These are phyloP conservation scores for Eimeria acervulina DNA, from an alignment of 169 alveolate genomes.

Conservation along the genomic window DNA sequence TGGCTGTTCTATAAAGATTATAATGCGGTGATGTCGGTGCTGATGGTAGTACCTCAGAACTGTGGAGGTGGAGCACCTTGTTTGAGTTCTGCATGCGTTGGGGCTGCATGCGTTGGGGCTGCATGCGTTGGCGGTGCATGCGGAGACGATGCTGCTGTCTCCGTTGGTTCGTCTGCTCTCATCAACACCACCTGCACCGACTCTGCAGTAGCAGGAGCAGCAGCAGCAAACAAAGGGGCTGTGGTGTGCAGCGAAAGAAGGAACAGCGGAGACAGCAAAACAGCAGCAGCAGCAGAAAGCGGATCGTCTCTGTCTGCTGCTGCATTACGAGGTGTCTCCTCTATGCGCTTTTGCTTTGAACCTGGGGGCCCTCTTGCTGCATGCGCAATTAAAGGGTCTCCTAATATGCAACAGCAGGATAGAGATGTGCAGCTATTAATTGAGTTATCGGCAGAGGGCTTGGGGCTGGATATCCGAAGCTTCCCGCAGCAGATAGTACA, in stretches of 20 bases:
- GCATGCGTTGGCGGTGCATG: background rate
- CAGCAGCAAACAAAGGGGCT: no score
- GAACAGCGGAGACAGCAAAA: no score
- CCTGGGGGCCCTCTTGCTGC: background rate
- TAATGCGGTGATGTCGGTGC: background rate
- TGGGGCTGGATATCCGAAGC: conserved; percentile 54
- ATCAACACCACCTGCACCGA: no score
- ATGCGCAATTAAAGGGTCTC: background rate
- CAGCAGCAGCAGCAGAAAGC: no score
- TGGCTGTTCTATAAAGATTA: background rate
- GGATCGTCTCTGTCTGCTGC: no score
- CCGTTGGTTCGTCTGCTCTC: no score
- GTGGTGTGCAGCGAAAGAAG: no score
- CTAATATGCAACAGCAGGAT: background rate
- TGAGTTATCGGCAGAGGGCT: background rate
- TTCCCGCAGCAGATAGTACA: conserved; percentile 41
- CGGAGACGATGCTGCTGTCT: background rate
- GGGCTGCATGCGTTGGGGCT: background rate
- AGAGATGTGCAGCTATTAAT: conserved; percentile 10
- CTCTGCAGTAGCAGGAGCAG: background rate
- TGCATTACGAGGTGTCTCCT: background rate
- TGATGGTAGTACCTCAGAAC: conserved; percentile 36
- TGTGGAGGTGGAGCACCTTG: background rate
- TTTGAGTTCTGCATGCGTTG: background rate
- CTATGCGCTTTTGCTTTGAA: background rate